Evolutionary conservation across 2,329 filamentous ascomycete genomes (phyloP).

Genomic region (Fonsecaea pugnacius): DNA sequence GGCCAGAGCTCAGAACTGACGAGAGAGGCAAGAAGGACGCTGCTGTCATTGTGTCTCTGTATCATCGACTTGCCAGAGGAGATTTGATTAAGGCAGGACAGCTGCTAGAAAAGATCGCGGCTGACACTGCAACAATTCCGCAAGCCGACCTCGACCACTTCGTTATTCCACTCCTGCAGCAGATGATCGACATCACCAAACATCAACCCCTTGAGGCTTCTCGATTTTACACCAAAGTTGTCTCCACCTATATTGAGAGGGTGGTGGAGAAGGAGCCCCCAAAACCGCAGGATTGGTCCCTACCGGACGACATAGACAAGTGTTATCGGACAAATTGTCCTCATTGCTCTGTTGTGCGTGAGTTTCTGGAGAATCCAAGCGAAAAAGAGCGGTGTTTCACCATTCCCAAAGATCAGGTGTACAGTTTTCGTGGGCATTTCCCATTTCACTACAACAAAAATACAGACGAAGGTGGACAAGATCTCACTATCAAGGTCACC

Average conservation of each 20-base stretch:
- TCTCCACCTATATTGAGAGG: not conserved
- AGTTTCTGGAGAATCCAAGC: conserved; percentile 18
- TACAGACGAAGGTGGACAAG: not conserved
- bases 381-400: conserved; percentile 6
- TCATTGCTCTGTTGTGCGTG: conserved; percentile 14
- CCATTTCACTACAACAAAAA: not conserved
- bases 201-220: conserved; percentile 2
- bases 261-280: not conserved
- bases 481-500: not conserved
- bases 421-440: not conserved
- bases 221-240: not conserved
- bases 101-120: conserved; percentile 2
- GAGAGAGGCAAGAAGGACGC: not conserved
- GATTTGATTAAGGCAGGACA: not conserved
- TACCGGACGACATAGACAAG: not conserved
- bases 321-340: not conserved
- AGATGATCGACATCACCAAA: conserved; percentile 10
- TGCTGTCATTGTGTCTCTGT: not conserved
- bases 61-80: not conserved
- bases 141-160: conserved; percentile 7
- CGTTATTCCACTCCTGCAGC: conserved; percentile 14
- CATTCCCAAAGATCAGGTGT: conserved; percentile 5
- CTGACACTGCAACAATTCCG: conserved; percentile 7
- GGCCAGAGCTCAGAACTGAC: not conserved
- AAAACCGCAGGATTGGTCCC: not conserved